phyloP scores from a whole-genome alignment of 352 stramenopile genomes.

The Blastocystis hominis region DNA sequence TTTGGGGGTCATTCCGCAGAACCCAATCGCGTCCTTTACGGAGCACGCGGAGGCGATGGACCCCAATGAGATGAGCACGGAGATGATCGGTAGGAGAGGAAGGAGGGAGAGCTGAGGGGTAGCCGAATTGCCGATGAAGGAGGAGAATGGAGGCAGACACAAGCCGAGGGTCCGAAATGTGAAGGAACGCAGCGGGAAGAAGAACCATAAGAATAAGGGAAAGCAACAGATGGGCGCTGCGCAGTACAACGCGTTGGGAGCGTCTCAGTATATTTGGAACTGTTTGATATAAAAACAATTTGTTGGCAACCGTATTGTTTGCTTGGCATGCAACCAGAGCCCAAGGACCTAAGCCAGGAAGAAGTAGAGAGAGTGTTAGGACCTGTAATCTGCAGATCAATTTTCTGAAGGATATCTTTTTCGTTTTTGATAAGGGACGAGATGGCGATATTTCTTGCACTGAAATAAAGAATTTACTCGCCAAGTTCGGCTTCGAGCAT shows the following conservation, averaged over 20 bases:
- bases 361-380: not conserved
- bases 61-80: not conserved
- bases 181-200: not conserved
- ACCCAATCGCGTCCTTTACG: not conserved
- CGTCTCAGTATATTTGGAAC: not conserved
- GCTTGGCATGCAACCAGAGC: not conserved
- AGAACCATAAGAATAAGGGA: constrained; percentile 1
- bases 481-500: not conserved
- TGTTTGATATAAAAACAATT: no score
- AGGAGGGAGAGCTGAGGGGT: not conserved
- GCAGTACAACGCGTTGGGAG: not conserved
- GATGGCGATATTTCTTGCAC: constrained; percentile 21
- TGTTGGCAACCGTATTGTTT: not conserved
- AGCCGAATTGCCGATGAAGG: not conserved
- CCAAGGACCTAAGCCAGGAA: not conserved
- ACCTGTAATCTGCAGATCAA: not conserved
- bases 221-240: not conserved
- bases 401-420: constrained; percentile 21
- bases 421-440: constrained; percentile 10
- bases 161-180: not conserved
- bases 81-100: not conserved
- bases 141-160: not conserved
- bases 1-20: not conserved
- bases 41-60: not conserved
- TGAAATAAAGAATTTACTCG: not conserved